phyloP scores from a whole-genome alignment of 305 asterid genomes.

The Lippia alba region DNA sequence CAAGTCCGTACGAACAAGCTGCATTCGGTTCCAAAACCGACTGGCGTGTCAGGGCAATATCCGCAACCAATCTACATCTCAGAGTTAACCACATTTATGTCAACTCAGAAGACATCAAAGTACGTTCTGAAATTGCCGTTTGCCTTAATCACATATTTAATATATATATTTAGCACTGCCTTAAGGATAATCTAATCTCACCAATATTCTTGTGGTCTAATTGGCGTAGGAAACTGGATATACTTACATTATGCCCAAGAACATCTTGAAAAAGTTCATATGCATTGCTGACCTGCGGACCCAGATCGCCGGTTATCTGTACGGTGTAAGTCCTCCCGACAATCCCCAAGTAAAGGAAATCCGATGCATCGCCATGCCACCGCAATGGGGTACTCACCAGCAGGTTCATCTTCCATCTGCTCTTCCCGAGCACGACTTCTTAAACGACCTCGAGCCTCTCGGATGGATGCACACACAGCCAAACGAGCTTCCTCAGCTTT shows the following conservation, averaged over 20 bases:
- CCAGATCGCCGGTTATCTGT: slow-evolving; percentile 92
- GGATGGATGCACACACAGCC: slow-evolving; percentile 99
- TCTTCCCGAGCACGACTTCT: slow-evolving; percentile 94
- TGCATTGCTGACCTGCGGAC: slow-evolving; percentile 97
- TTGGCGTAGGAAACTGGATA: slow-evolving; percentile 95
- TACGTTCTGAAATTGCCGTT: slow-evolving; percentile 28
- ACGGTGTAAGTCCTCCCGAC: slow-evolving; percentile 97
- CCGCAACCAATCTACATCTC: slow-evolving; percentile 98
- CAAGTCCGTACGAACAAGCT: slow-evolving; percentile 96
- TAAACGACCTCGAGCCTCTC: slow-evolving; percentile 92
- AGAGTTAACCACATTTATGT: slow-evolving; percentile 97
- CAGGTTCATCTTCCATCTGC: slow-evolving; percentile 93
- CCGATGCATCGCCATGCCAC: slow-evolving; percentile 96
- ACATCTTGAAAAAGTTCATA: slow-evolving; percentile 93
- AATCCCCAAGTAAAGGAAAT: slow-evolving; percentile 99
- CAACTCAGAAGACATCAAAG: slow-evolving; percentile 98
- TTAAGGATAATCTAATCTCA: neutral
- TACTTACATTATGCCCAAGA: slow-evolving; percentile 98
- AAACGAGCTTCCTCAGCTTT: slow-evolving; percentile 95
- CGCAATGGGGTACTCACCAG: slow-evolving; percentile 99
- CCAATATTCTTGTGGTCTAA: slow-evolving; percentile 19
- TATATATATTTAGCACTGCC: too few species aligned
- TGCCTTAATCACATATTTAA: too few species aligned
- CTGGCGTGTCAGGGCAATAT: slow-evolving; percentile 99
- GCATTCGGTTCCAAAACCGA: slow-evolving; percentile 91